phyloP scores from a whole-genome alignment of 1,139 yeast species.

The Scheffersomyces insectosa region DNA sequence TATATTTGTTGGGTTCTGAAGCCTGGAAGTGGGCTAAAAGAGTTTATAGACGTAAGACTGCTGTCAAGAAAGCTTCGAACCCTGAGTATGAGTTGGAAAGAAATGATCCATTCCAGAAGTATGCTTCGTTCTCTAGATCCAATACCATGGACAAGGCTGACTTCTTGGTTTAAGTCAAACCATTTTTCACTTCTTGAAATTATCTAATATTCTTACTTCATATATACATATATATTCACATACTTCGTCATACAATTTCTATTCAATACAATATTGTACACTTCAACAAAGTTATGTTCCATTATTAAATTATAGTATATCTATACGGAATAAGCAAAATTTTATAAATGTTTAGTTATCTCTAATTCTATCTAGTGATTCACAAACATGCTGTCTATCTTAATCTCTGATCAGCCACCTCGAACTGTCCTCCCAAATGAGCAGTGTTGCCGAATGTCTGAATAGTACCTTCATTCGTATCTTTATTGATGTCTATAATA shows the following conservation, averaged over 20 bases:
- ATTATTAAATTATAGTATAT: neutral
- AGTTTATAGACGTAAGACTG: slow-evolving; percentile 44
- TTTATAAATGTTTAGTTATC: too few relatives aligned
- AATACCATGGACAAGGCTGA: slow-evolving; percentile 33
- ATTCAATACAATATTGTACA: neutral
- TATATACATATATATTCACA: neutral
- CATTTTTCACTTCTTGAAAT: neutral
- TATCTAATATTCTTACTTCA: neutral
- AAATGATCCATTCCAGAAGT: slow-evolving; percentile 63
- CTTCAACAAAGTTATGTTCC: too few relatives aligned
- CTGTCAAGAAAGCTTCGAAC: slow-evolving; percentile 38
- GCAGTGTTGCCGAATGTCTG: slow-evolving; percentile 58
- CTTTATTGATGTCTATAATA: slow-evolving; percentile 53
- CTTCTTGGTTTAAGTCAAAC: neutral
- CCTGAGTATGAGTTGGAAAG: slow-evolving; percentile 68
- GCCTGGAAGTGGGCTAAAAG: slow-evolving; percentile 70
- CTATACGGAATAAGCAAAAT: neutral
- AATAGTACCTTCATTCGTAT: slow-evolving; percentile 40
- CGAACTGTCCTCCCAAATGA: slow-evolving; percentile 61
- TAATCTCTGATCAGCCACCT: slow-evolving; percentile 50
- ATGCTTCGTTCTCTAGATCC: slow-evolving; percentile 56
- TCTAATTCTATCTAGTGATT: too few relatives aligned
- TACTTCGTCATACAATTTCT: neutral
- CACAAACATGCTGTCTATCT: slow-evolving; percentile 16
- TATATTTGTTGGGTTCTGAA: slow-evolving; percentile 65